Evolutionary conservation across 108 stramenopile genomes (phyloP).

Genomic region (Nannochloropsis salina): DNA sequence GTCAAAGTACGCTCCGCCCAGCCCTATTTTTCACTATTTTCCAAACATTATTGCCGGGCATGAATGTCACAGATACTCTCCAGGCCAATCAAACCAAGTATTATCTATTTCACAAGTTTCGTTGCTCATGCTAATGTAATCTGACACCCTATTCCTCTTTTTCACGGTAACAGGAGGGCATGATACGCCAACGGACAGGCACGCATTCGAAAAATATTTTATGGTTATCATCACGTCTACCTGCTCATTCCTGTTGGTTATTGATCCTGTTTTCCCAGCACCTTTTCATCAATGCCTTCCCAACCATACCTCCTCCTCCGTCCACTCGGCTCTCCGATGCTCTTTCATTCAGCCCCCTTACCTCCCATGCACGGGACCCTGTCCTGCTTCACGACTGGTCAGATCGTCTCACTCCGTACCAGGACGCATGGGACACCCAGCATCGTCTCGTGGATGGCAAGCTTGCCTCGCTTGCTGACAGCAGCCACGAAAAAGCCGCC

Average conservation of each 20-base stretch:
- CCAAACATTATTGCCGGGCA: too few relatives aligned
- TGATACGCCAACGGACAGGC: too few relatives aligned
- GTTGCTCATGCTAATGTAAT: too few relatives aligned
- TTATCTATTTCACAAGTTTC: too few relatives aligned
- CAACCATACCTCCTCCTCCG: neutral
- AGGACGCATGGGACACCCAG: conserved; percentile 14
- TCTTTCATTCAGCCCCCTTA: neutral
- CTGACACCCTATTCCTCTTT: too few relatives aligned
- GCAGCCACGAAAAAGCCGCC: neutral
- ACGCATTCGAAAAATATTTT: too few relatives aligned
- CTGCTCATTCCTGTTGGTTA: neutral
- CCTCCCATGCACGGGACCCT: neutral
- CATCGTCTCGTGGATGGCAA: neutral
- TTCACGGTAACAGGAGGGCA: too few relatives aligned
- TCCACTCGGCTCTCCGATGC: neutral
- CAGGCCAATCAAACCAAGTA: too few relatives aligned
- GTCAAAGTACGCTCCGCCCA: too few relatives aligned
- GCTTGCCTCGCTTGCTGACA: neutral
- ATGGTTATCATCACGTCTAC: neutral
- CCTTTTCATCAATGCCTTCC: neutral
- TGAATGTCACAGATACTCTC: too few relatives aligned
- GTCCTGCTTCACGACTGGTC: neutral
- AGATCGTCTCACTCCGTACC: neutral
- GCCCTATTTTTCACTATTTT: too few relatives aligned
- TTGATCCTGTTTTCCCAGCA: neutral